phyloP scores from a whole-genome alignment of 1,284 basidiomycete species.

The Agroathelia rolfsii region DNA sequence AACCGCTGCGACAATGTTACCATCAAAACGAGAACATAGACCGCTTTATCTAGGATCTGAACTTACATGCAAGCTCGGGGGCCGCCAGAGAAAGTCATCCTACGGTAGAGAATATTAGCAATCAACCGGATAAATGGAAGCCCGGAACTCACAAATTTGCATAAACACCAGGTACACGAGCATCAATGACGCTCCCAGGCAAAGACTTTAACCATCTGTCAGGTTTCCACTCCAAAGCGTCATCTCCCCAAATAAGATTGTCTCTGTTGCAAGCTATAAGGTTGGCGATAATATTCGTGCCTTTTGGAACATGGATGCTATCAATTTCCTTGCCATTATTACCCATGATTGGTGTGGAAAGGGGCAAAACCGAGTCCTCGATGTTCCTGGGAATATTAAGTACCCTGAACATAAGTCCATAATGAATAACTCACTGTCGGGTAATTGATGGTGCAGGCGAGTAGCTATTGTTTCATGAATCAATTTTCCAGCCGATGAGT shows the following conservation, averaged over 20 bases:
- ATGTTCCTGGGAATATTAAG: background rate
- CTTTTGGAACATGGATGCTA: slow-evolving; percentile 11
- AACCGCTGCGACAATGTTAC: slow-evolving; percentile 29
- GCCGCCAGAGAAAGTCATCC: slow-evolving; percentile 25
- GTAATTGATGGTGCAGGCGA: slow-evolving; percentile 36
- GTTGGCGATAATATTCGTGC: slow-evolving; percentile 12
- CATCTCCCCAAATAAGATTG: slow-evolving; percentile 13
- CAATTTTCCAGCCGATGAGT: slow-evolving; percentile 2
- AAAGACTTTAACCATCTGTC: slow-evolving; percentile 14
- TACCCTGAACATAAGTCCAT: background rate
- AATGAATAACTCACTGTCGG: slow-evolving; percentile 26
- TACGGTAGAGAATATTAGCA: slow-evolving; percentile 4
- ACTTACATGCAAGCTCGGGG: slow-evolving; percentile 19
- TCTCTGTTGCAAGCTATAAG: slow-evolving; percentile 13
- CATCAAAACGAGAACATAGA: too few relatives aligned
- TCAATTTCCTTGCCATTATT: slow-evolving; percentile 8
- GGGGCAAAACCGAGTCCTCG: slow-evolving; percentile 7
- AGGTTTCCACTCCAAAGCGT: slow-evolving; percentile 14
- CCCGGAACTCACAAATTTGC: slow-evolving; percentile 12
- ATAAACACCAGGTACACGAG: slow-evolving; percentile 14
- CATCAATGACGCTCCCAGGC: slow-evolving; percentile 10
- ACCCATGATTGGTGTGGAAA: slow-evolving; percentile 11
- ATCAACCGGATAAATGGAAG: background rate
- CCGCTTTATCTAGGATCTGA: too few relatives aligned
- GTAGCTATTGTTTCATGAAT: slow-evolving; percentile 19